Percentiles rank a stretch among this genome's conserved stretches.
Evolutionary conservation across 306 rosid species (phyloP).

Genomic region (Vigna angularis): DNA sequence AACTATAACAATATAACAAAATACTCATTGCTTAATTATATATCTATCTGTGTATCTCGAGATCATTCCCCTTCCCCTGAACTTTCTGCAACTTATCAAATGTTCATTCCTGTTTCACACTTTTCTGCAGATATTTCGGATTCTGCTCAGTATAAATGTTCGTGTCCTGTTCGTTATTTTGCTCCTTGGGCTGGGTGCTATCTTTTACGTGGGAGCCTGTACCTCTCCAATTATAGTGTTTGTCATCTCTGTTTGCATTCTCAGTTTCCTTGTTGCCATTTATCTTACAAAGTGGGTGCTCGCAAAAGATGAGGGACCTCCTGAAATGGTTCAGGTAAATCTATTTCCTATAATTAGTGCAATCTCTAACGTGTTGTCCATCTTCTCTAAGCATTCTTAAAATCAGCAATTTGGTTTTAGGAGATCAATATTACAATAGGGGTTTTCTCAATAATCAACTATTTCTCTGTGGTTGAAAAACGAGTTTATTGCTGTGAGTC

Average conservation of each 20-base stretch:
- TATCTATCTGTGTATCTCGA: neutral
- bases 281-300: constrained; percentile 96
- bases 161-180: constrained; percentile 73
- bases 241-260: constrained; percentile 86
- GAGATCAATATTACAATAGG: neutral
- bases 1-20: neutral
- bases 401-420: constrained; percentile 2
- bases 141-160: constrained; percentile 72
- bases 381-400: neutral
- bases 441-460: neutral
- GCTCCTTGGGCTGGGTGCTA: constrained; percentile 71
- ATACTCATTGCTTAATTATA: neutral
- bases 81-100: neutral
- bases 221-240: constrained; percentile 90
- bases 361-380: constrained; percentile 9
- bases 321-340: constrained; percentile 95
- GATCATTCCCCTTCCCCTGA: too few species aligned
- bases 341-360: constrained; percentile 34
- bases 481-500: too few species aligned
- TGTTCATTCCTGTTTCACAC: neutral
- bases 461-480: neutral
- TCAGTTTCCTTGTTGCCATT: constrained; percentile 83
- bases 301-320: constrained; percentile 97
- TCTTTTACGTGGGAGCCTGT: constrained; percentile 88
- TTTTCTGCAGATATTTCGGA: constrained; percentile 79